Evolutionary conservation across 139 green algal species (phyloP).

Genomic region (Chlorella sp.): DNA sequence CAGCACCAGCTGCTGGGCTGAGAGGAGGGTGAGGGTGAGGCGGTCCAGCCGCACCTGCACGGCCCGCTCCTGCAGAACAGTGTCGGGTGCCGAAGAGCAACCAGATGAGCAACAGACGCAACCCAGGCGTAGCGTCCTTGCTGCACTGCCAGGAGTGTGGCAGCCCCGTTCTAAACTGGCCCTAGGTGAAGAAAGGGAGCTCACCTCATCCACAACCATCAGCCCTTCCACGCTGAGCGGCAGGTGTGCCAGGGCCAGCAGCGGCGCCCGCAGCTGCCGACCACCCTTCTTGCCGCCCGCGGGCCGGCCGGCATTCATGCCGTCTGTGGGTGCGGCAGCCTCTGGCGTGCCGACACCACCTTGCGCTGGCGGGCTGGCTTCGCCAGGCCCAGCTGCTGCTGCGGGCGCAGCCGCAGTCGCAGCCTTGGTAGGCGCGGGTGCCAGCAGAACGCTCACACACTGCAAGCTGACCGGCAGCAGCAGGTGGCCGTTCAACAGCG

Average conservation of each 20-base stretch:
- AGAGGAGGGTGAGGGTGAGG: not conserved
- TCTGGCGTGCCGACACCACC: not conserved
- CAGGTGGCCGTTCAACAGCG: slow-evolving; percentile 14
- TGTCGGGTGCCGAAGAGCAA: not conserved
- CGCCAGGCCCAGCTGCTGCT: not conserved
- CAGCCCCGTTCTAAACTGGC: not conserved
- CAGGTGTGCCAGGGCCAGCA: slow-evolving; percentile 6
- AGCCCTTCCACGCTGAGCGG: slow-evolving; percentile 4
- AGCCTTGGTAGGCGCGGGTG: not conserved
- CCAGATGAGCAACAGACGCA: not conserved
- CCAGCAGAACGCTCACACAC: slow-evolving; percentile 12
- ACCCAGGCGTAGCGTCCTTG: not conserved
- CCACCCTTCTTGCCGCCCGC: not conserved
- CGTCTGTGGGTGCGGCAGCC: not conserved
- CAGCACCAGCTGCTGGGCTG: slow-evolving; percentile 17
- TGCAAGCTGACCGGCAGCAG: slow-evolving; percentile 16
- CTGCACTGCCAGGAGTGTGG: not conserved
- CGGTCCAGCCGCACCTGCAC: not conserved
- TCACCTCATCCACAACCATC: slow-evolving; percentile 13
- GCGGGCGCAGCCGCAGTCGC: not conserved
- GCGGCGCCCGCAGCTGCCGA: not conserved
- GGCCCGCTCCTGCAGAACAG: slow-evolving; percentile 1
- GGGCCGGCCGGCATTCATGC: not conserved
- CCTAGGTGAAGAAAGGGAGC: not conserved
- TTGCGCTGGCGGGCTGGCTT: not conserved